Base-by-base conservation (phyloP, 2,329 filamentous ascomycete genomes). In the Stenocarpella maydis region DNA sequence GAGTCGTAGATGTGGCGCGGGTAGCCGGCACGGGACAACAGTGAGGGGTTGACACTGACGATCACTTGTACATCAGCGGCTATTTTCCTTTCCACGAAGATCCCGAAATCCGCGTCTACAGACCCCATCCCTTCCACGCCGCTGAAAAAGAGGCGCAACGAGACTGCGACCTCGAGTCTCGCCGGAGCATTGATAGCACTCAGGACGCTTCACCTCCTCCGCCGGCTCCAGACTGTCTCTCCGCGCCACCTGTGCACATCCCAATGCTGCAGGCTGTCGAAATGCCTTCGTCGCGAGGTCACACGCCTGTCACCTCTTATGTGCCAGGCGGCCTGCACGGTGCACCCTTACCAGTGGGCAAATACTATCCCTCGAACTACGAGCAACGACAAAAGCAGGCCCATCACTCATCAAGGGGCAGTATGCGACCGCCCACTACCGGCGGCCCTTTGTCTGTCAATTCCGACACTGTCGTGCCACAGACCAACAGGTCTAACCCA, bases 321-420 rank as follows among this genome's bases (percentile, higher is more conserved):
- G 79, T 85, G 39, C 84, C 86, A 8, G 82, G 82, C 31, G 85
- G 52, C 10, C 79, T 83, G 45, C 82, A 84, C 61, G 82, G 83
- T 45, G 81, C 77, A 43, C 77, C 82, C 4, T 77, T 88, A 39
- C 86, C 87, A 0, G 81, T 88, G 78, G 88, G 88, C 28, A 90
- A 90, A 77, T 90, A 90, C 74, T 89, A 90, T 69, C 88, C 88
- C 0, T 85, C 86, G 31, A 90, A 90, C 77, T 90, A 88, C 73
- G 86, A 88, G 72, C 54, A 71, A 45, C 74, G 68, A 53, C 54
- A 68, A 72, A 69, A 68, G 65, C 67, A 63, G 72, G 74, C 6
- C 72, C 74, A 28, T 28, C 64, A 50, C 61, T 72, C 71, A 24
- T 72, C 72, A 9, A 72, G 75, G 26, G 60, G 74, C 45, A 72